Evolutionary conservation across 192 early-diverging fungal species (phyloP), one percentile per base, ranked within the genome.

Genomic region (Obelidium mucronatum): DNA sequence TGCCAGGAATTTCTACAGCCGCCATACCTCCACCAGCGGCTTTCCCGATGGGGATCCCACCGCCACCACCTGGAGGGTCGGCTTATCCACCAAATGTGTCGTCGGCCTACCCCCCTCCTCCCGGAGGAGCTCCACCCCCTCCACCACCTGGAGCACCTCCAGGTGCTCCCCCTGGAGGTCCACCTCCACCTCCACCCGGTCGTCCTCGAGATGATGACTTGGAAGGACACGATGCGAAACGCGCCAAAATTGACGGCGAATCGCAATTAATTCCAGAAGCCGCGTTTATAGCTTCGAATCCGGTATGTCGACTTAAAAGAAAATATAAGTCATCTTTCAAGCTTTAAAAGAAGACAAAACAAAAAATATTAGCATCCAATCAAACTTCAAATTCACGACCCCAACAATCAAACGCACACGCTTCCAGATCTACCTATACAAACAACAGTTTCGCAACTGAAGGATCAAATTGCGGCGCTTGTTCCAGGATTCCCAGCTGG

Each of bases 401-500:
- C n/a, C 44, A 68, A 42, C 0, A 28, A 24, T 30, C 31, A 26
- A 22, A 26, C n/a, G 3, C 37, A 42, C 58, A 40, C 56, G 15
- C 55, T 28, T 31, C 59, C 69, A 51, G 33, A 39, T 22, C 3
- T 73, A 1, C 4, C 44, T 24, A 79, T 82, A 19, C 76, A 71
- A 8, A 88, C 79, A 2, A 76, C 80, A 13, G 84, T 93, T 34
- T 83, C 85, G 1, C 78, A 84, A 5, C 72, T 93, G 24, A 92
- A 92, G 53, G 85, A 93, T 52, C 74, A 73, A 30, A 87, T 93
- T 44, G 75, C 82, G 30, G 70, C 74, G n/a, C 66, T 79, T 3
- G 15, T 67, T 30, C n/a, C 15, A 40, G 77, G 80, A 24, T 78
- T 81, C 22, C 87, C 92, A 24, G 84, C 83, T n/a, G 87, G 87